phyloP scores from a whole-genome alignment of 2,329 filamentous ascomycete genomes.

The Ascochyta viciae-villosae region DNA sequence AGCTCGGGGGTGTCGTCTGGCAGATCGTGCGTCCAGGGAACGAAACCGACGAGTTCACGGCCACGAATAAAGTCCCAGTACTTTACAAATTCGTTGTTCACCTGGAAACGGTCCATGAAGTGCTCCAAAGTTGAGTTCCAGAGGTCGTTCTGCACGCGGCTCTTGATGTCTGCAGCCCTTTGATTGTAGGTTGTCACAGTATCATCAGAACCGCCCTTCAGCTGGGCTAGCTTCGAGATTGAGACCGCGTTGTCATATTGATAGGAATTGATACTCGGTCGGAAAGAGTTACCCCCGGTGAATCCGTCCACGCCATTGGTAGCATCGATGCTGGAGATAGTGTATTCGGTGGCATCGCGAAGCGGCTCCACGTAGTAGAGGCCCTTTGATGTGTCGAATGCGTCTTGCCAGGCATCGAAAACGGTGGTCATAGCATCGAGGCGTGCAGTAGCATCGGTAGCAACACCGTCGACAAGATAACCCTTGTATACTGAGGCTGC shows the following conservation, averaged over 20 bases:
- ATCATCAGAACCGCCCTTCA: conserved; percentile 31
- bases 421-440: conserved; percentile 49
- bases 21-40: conserved; percentile 54
- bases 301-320: conserved; percentile 52
- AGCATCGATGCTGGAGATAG: conserved; percentile 54
- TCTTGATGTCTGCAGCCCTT: conserved; percentile 48
- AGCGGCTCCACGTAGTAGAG: conserved; percentile 55
- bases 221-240: conserved; percentile 49
- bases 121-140: conserved; percentile 55
- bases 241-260: conserved; percentile 54
- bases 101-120: conserved; percentile 54
- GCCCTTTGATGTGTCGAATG: conserved; percentile 49
- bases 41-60: conserved; percentile 53
- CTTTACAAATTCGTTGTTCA: conserved; percentile 49
- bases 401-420: conserved; percentile 50
- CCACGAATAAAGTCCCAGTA: conserved; percentile 53
- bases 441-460: conserved; percentile 38
- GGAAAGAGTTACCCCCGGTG: conserved; percentile 50
- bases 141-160: conserved; percentile 48
- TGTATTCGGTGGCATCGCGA: conserved; percentile 56
- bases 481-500: conserved; percentile 51
- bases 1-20: conserved; percentile 50
- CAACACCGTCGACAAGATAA: conserved; percentile 54
- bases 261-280: conserved; percentile 55
- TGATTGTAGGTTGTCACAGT: conserved; percentile 22